These are phyloP conservation scores for Uromyces viciae-fabae DNA, from an alignment of 1,284 basidiomycete genomes.

Conservation along the genomic window DNA sequence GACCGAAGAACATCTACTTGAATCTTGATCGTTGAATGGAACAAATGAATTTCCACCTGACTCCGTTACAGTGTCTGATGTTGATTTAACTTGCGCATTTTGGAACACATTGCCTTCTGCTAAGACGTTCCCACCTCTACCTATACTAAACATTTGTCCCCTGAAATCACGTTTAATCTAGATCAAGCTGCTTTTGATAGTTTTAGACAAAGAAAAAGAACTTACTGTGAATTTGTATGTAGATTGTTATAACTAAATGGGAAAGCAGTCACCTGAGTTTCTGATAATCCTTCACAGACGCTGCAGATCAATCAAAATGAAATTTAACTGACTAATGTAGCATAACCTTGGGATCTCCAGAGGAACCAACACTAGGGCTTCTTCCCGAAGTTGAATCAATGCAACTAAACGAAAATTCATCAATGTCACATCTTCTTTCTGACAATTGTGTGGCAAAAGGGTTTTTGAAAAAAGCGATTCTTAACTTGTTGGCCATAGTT, in stretches of 20 bases:
- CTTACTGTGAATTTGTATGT: too few relatives aligned
- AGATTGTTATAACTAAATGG: constrained; percentile 34
- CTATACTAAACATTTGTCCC: constrained; percentile 6
- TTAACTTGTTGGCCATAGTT: constrained; percentile 43
- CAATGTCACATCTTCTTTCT: background rate
- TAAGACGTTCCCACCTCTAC: constrained; percentile 13
- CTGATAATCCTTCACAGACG: background rate
- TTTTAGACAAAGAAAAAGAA: too few relatives aligned
- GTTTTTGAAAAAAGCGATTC: background rate
- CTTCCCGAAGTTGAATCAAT: constrained; percentile 34
- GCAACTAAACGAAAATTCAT: constrained; percentile 8
- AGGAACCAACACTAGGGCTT: constrained; percentile 26
- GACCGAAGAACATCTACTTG: background rate
- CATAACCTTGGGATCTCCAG: background rate
- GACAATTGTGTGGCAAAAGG: background rate
- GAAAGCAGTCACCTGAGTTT: background rate
- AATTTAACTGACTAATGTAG: constrained; percentile 27
- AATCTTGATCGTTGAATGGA: background rate
- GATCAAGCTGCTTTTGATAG: too few relatives aligned
- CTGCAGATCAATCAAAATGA: background rate
- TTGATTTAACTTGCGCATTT: background rate
- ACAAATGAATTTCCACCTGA: constrained; percentile 18
- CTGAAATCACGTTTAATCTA: too few relatives aligned
- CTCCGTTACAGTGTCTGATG: background rate
- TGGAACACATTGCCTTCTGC: constrained; percentile 42